Evolutionary conservation across 805 yeast genomes (phyloP).

Genomic region (Priceomyces medius): DNA sequence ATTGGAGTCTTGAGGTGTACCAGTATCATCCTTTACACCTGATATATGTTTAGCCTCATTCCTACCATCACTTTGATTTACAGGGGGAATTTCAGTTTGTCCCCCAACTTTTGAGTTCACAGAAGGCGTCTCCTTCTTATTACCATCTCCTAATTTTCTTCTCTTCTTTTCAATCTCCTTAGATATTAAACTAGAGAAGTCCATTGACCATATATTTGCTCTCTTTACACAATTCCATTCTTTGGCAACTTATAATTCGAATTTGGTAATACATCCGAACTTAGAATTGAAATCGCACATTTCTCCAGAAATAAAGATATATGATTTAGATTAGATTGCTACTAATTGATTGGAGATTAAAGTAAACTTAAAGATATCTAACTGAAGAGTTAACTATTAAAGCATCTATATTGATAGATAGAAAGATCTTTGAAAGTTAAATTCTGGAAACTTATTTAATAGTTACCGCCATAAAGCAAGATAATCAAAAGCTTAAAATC

Average conservation of each 20-base stretch:
- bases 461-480: neutral
- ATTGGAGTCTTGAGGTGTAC: neutral
- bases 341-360: no score
- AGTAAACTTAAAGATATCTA: no score
- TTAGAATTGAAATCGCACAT: neutral
- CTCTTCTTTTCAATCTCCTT: conserved; percentile 50
- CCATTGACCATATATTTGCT: conserved; percentile 46
- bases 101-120: neutral
- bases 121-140: conserved; percentile 1
- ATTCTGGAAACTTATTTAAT: neutral
- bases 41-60: neutral
- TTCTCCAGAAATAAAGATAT: neutral
- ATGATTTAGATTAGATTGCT: neutral
- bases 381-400: no score
- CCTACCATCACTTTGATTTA: neutral
- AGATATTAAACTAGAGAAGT: conserved; percentile 45
- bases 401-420: neutral
- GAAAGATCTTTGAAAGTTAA: neutral
- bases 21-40: neutral
- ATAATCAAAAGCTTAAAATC: neutral
- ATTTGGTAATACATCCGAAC: conserved; percentile 1
- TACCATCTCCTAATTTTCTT: conserved; percentile 16
- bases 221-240: neutral
- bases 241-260: neutral
- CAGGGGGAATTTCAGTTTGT: neutral